Evolutionary conservation across 1,284 basidiomycete species (phyloP).

Genomic region (Pisolithus thermaeus): DNA sequence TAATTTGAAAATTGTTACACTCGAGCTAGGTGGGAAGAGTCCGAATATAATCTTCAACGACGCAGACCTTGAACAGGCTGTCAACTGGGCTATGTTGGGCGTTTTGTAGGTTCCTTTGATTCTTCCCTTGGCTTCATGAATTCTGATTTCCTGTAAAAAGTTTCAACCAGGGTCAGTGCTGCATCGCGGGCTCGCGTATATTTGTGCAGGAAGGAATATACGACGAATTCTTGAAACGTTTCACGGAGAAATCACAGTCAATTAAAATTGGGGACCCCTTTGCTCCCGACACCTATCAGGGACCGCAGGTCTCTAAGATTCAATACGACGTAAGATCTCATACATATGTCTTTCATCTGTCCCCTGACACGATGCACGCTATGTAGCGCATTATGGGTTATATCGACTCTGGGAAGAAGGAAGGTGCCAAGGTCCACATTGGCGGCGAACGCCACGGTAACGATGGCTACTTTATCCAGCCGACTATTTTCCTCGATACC

Average conservation of each 20-base stretch:
- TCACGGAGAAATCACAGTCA: no score
- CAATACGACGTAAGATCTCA: conserved; percentile 54
- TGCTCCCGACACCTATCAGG: conserved; percentile 39
- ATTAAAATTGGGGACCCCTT: no score
- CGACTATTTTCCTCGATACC: conserved; percentile 83
- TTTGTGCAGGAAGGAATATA: no score
- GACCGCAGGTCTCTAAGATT: conserved; percentile 77
- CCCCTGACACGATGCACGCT: conserved; percentile 16
- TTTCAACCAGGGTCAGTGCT: no score
- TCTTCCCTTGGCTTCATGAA: conserved; percentile 77
- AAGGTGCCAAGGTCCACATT: conserved; percentile 76
- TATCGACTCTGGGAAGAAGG: conserved; percentile 78
- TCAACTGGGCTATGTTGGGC: conserved; percentile 77
- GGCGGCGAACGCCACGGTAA: conserved; percentile 75
- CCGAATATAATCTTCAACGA: conserved; percentile 76
- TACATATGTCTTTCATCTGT: conserved; percentile 22
- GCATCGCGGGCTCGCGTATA: no score
- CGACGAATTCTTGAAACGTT: no score
- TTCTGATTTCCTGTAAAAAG: conserved; percentile 53
- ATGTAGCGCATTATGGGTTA: conserved; percentile 76
- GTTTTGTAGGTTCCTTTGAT: conserved; percentile 66
- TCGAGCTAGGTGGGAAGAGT: conserved; percentile 92
- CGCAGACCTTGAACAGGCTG: conserved; percentile 71
- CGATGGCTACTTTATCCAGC: conserved; percentile 72
- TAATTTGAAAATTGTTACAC: conserved; percentile 55